These are phyloP conservation scores for Bretziella fagacearum DNA, from an alignment of 2,329 filamentous ascomycete species.

Conservation along the genomic window DNA sequence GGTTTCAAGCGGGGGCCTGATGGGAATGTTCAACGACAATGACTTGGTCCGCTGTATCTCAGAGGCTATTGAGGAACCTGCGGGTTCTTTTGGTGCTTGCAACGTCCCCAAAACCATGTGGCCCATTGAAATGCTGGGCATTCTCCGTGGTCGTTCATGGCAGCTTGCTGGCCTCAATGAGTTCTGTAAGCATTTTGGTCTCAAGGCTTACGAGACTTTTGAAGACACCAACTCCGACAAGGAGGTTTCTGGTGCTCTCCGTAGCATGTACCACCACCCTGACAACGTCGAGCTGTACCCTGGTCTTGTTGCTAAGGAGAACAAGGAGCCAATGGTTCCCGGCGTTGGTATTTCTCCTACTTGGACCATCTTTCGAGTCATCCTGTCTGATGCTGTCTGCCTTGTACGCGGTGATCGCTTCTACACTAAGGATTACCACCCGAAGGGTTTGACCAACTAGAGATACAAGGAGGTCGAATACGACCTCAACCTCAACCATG, in stretches of 20 bases:
- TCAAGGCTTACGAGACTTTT: slow-evolving; percentile 60
- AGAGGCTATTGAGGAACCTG: slow-evolving; percentile 58
- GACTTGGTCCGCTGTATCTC: slow-evolving; percentile 55
- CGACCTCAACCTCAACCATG: slow-evolving; percentile 58
- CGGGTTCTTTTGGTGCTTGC: slow-evolving; percentile 54
- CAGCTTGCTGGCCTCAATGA: slow-evolving; percentile 66
- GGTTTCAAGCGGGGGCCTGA: slow-evolving; percentile 45
- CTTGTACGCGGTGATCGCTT: slow-evolving; percentile 63
- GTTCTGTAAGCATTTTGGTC: slow-evolving; percentile 65
- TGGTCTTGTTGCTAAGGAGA: slow-evolving; percentile 58
- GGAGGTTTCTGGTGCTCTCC: slow-evolving; percentile 46
- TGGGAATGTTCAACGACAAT: slow-evolving; percentile 57
- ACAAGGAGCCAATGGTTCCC: slow-evolving; percentile 55
- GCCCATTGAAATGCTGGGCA: slow-evolving; percentile 64
- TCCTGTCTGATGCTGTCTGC: slow-evolving; percentile 63
- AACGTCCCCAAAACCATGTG: slow-evolving; percentile 60
- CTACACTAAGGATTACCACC: slow-evolving; percentile 63
- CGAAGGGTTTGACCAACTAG: slow-evolving; percentile 66
- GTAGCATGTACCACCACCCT: slow-evolving; percentile 56
- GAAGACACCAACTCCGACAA: slow-evolving; percentile 73
- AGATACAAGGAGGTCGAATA: slow-evolving; percentile 60
- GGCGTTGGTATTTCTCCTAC: slow-evolving; percentile 60
- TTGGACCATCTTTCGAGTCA: slow-evolving; percentile 60
- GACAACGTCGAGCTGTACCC: slow-evolving; percentile 71
- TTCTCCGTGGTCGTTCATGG: slow-evolving; percentile 61